Base-by-base conservation (phyloP, 768 basidiomycete genomes). In the Glaciozyma martinii region DNA sequence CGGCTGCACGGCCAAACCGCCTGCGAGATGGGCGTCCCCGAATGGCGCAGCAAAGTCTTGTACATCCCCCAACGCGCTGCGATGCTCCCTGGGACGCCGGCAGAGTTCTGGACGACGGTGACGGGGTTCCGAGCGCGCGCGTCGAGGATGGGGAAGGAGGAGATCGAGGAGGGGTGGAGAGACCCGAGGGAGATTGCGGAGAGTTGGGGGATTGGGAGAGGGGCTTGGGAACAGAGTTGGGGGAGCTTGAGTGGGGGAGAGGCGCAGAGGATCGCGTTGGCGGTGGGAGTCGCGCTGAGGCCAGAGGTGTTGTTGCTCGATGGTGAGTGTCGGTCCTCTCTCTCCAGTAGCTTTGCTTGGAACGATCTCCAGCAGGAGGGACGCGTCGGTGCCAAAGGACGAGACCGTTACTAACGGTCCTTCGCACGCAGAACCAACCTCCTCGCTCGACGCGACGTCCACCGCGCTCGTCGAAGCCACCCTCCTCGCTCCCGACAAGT, bases 61-160 rank as follows among this genome's bases (percentile, higher is more conserved):
- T 94, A 94, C 75, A 85, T 93, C 30, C 90, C 91, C 1, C 91
- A 94, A 76, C 80, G 91, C 47, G 86, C 91, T 0, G 87, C 90
- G 1, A 79, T 93, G n/a, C 82, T 94, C 27, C 83, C 89, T 2
- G 87, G 86, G 6, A 86, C 87, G 4, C 91, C 91, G 0, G 79
- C 81, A 29, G 84, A 86, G 64, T 89, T 93, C 71, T 77, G 92
- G 62, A 73, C 76, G 5, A 78, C 81, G 0, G 77, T 91, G 65
- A 77, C 78, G 33, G 76, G 79, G 10, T 86, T 88, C 72, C n/a
- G n/a, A n/a, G n/a, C n/a, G n/a, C n/a, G n/a, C n/a, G 18, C 9
- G 70, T 70, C 59, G 79, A 79, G 65, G 84, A 77, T 75, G 78
- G 74, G 73, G 77, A 73, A 54, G 63, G 57, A 37, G 19, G 44